These are phyloP conservation scores for Boletellus dicymbophilus DNA, from an alignment of 1,284 basidiomycete species.

Conservation along the genomic window DNA sequence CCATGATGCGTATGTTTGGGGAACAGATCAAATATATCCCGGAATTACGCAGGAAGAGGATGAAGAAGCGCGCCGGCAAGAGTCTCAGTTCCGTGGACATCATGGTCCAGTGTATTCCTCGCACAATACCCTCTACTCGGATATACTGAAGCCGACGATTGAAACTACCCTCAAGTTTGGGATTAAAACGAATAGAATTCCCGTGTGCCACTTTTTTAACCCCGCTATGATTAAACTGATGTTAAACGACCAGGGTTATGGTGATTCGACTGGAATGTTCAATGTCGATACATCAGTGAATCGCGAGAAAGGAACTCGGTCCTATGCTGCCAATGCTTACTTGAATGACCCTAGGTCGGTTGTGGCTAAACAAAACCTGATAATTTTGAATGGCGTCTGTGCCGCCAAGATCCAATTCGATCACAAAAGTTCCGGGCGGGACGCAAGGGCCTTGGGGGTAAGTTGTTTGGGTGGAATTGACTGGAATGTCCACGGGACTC, in stretches of 20 bases:
- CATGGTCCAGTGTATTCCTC: slow-evolving; percentile 14
- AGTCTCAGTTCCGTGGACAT: slow-evolving; percentile 15
- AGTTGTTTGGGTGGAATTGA: slow-evolving; percentile 14
- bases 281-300: slow-evolving; percentile 21
- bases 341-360: slow-evolving; percentile 10
- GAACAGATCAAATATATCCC: slow-evolving; percentile 20
- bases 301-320: slow-evolving; percentile 15
- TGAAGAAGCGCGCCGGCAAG: slow-evolving; percentile 11
- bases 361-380: slow-evolving; percentile 17
- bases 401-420: slow-evolving; percentile 16
- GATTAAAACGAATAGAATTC: slow-evolving; percentile 18
- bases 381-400: slow-evolving; percentile 9
- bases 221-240: slow-evolving; percentile 1
- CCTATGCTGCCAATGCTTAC: slow-evolving; percentile 22
- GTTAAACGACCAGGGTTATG: slow-evolving; percentile 9
- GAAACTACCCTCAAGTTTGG: slow-evolving; percentile 8
- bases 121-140: slow-evolving; percentile 18
- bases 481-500: too few species aligned
- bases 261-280: slow-evolving; percentile 24
- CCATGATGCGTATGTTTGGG: slow-evolving; percentile 11
- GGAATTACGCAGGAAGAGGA: slow-evolving; percentile 18
- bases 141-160: slow-evolving; percentile 17
- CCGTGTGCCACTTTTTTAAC: slow-evolving; percentile 7
- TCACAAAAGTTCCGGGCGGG: not conserved
- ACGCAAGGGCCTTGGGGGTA: slow-evolving; percentile 11